A percentile compares a stretch with the other conserved stretches of the same genome.
These are phyloP conservation scores for Lasiodiplodia hormozganensis DNA, from an alignment of 2,329 filamentous ascomycete species.

Conservation along the genomic window DNA sequence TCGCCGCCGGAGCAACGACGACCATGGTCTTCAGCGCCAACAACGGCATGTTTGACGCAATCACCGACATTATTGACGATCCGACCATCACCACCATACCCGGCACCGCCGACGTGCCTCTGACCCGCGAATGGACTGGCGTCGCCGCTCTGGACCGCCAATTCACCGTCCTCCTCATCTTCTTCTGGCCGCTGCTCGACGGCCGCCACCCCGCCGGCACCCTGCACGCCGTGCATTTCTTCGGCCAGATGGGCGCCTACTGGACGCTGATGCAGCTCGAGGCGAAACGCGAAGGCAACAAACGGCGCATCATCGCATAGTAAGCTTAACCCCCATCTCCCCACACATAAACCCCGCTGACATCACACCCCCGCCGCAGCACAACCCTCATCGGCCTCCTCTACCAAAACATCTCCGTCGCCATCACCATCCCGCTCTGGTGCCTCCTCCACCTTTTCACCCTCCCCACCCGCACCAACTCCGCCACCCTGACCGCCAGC, in stretches of 20 bases:
- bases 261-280: constrained; percentile 23
- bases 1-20: constrained; percentile 3
- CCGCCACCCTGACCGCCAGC: not conserved
- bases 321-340: not conserved
- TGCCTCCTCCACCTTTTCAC: constrained; percentile 15
- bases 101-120: constrained; percentile 5
- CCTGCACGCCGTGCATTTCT: constrained; percentile 22
- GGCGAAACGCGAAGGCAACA: constrained; percentile 11
- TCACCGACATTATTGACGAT: constrained; percentile 54
- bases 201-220: not conserved
- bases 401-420: constrained; percentile 24
- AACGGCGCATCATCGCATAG: constrained; percentile 14
- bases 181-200: constrained; percentile 25
- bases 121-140: constrained; percentile 20
- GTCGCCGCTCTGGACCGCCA: constrained; percentile 12
- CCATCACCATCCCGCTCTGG: constrained; percentile 25
- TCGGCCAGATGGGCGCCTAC: constrained; percentile 24
- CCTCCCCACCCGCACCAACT: not conserved
- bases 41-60: constrained; percentile 59
- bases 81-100: constrained; percentile 25
- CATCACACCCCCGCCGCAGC: not conserved
- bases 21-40: constrained; percentile 24
- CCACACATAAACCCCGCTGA: not conserved
- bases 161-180: constrained; percentile 11
- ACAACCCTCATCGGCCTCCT: constrained; percentile 21